A percentile compares a stretch with the other conserved stretches of the same genome.
Conservation (phyloP, 2,329 filamentous ascomycete species). For the Hymenoscyphus linearis region DNA sequence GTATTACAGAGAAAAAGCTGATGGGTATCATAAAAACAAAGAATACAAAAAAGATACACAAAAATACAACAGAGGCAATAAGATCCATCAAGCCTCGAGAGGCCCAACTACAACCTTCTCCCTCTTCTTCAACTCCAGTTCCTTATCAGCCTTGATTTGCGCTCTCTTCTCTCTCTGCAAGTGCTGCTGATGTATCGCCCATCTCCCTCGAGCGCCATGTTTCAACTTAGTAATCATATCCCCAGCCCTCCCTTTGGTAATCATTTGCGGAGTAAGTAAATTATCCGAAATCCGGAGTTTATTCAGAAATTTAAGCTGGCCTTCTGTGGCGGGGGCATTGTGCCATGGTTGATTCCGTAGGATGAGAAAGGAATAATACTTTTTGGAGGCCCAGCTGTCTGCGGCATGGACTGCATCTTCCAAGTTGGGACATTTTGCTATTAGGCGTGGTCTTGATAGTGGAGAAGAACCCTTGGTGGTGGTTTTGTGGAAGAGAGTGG, state of each 20-base stretch:
- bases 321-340: slow-evolving; percentile 53
- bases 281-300: slow-evolving; percentile 53
- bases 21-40: slow-evolving; percentile 13
- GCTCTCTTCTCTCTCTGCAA: slow-evolving; percentile 45
- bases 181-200: slow-evolving; percentile 45
- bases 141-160: slow-evolving; percentile 35
- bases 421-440: slow-evolving; percentile 63
- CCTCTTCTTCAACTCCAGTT: slow-evolving; percentile 37
- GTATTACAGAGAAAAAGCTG: background rate
- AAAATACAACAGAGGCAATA: background rate
- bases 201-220: slow-evolving; percentile 69
- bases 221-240: slow-evolving; percentile 93
- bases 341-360: slow-evolving; percentile 66
- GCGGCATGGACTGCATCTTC: slow-evolving; percentile 74
- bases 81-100: slow-evolving; percentile 29
- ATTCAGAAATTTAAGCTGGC: slow-evolving; percentile 66
- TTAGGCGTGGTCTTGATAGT: slow-evolving; percentile 61
- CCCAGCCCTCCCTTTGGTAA: slow-evolving; percentile 75
- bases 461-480: slow-evolving; percentile 52
- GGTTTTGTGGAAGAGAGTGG: slow-evolving; percentile 13
- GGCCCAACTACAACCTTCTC: slow-evolving; percentile 55
- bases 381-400: slow-evolving; percentile 69
- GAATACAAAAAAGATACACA: slow-evolving; percentile 7
- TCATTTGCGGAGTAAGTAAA: slow-evolving; percentile 46
- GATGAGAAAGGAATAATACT: slow-evolving; percentile 65